Evolutionary conservation across 2,329 filamentous ascomycete species (phyloP), one percentile per base, ranked within the genome.

Genomic region (Exophiala calicioides): DNA sequence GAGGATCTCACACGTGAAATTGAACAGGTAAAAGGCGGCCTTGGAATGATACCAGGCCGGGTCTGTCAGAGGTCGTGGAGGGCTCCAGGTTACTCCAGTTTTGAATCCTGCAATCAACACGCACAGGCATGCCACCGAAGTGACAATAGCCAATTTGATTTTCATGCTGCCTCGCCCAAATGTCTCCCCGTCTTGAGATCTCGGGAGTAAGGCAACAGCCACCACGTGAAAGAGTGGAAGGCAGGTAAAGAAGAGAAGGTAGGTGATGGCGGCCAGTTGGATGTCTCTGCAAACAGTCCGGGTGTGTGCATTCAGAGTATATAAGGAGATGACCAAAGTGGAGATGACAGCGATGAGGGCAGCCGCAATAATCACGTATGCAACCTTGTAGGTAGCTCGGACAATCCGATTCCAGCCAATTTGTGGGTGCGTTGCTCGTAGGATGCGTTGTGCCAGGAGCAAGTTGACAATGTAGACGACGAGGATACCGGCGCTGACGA

Each of bases 391-490:
- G 13, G 66, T 46, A 16, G 72, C 53, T 3, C 71, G 73, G 18
- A 80, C 71, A 1, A 67, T 58, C 15, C 68, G 72, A 51, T 78
- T 76, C 87, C 88, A 91, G 47, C 87, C 88, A 23, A 88, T 62
- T 1, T 64, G 62, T 0, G 87, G 87, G 60, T 90, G 86, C 34
- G 80, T 79, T 4, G 85, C 85, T 43, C 89, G 78, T 15, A 93
- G 67, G 18, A 94, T 75, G 37, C 89, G 82, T 67, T 89, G 86
- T 0, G 84, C 69, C 61, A 90, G 86, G 59, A 93, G 69, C 30
- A 94, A 68, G 68, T 94, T 93, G 66, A 89, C 72, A 60, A 91
- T 69, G 65, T 87, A 91, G 19, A 94, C 70, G 5, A 94, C 66
- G 23, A 94, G 63, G n/a, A 90, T 81, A 33, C 88, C 88, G 0